Base-by-base conservation (phyloP, 106 monocot genomes). In the Amphibolis antarctica region DNA sequence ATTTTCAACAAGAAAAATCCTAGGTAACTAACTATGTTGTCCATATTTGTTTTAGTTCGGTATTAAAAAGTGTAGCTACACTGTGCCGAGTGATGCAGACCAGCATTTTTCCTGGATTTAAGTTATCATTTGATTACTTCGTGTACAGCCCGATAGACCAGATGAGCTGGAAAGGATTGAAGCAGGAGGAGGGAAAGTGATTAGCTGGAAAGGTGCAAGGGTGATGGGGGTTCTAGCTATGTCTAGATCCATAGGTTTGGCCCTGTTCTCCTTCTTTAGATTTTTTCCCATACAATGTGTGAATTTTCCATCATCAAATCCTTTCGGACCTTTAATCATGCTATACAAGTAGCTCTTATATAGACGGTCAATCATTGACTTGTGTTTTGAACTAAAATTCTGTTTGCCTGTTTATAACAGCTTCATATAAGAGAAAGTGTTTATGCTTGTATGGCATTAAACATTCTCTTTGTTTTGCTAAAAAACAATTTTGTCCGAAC, bases 171-270 rank as follows among this genome's bases (percentile, higher is more conserved):
- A 48, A 29, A 46, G 82, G 42, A 82, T 82, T 30, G 82, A 82
- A 66, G 67, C 53, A 7, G 58, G 23, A 20, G 82, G 77, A 19
- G 82, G 82, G 60, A 74, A 52, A 64, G 78, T 82, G 10, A 75
- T 82, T 31, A 42, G 77, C 71, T 78, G 74, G 74, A 29, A 75
- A 23, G 82, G 82, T 28, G 57, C 67, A n/a, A 66, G 82, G 49
- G 74, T 82, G 10, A 51, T 69, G 23, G 82, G 77, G 0, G 74
- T 82, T 66, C 68, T 82, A 43, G 75, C 82, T 13, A 71, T 82
- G 78, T 82, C 82, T 19, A 69, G 82, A 59, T 53, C 82, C 6
- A 58, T 82, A 66, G 82, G 82, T 82, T 42, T 53, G 56, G 44
- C 10, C 60, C 30, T 43, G 7, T 58, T 53, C 49, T 49, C 28